Evolutionary conservation across 805 yeast genomes (phyloP).

Genomic region (Suhomyces kilbournensis): DNA sequence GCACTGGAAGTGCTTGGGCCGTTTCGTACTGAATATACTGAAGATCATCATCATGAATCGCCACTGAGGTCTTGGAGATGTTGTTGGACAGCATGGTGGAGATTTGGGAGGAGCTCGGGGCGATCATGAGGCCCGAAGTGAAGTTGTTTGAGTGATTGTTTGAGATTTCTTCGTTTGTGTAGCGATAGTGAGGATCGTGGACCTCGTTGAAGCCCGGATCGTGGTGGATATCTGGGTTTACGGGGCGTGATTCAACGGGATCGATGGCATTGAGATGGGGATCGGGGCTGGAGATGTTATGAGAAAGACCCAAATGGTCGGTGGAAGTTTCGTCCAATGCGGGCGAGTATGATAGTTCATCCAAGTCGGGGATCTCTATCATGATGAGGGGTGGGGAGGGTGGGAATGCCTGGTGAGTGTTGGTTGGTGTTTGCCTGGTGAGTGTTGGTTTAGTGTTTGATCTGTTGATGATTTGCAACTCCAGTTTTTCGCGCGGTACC

Average conservation of each 20-base stretch:
- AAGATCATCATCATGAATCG: not conserved
- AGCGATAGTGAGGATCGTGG: slow-evolving; percentile 3
- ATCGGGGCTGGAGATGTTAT: not conserved
- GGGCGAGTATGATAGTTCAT: slow-evolving; percentile 19
- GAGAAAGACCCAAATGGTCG: not conserved
- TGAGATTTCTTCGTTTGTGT: not conserved
- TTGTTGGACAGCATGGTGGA: slow-evolving; percentile 5
- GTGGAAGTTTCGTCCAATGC: not conserved
- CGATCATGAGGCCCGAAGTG: slow-evolving; percentile 1
- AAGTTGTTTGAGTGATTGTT: not conserved
- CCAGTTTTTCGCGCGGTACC: not conserved
- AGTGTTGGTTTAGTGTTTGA: not conserved
- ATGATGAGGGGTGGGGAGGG: slow-evolving; percentile 12
- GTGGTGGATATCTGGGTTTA: slow-evolving; percentile 4
- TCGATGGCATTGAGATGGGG: slow-evolving; percentile 8
- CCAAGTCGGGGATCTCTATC: slow-evolving; percentile 47
- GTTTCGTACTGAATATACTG: slow-evolving; percentile 3
- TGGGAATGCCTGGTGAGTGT: not conserved
- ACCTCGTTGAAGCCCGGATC: slow-evolving; percentile 3
- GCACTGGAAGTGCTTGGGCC: not conserved
- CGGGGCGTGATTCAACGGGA: not conserved
- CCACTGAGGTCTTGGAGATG: slow-evolving; percentile 3
- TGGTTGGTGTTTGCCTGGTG: too few species aligned
- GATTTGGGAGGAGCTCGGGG: not conserved
- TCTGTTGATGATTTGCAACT: not conserved